These are phyloP conservation scores for Sanguinoderma infundibulare DNA, from an alignment of 1,284 basidiomycete genomes.

Conservation along the genomic window DNA sequence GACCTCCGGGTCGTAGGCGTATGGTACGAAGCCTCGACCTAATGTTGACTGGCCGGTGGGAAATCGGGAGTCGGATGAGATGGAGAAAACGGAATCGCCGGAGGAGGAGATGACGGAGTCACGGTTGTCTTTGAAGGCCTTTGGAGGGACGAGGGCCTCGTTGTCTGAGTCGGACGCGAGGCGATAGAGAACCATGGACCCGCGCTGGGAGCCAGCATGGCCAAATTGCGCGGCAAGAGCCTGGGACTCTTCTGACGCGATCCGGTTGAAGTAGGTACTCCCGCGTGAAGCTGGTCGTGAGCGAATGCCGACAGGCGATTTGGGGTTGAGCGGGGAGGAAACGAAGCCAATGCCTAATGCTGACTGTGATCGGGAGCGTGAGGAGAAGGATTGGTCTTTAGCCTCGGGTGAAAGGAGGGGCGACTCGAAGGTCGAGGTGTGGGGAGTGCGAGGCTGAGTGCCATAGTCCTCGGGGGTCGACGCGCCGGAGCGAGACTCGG, in stretches of 20 bases:
- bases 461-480: constrained; percentile 30
- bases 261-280: constrained; percentile 29
- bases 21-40: constrained; percentile 59
- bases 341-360: constrained; percentile 40
- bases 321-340: constrained; percentile 55
- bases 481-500: constrained; percentile 27
- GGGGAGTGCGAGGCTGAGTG: constrained; percentile 31
- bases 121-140: constrained; percentile 33
- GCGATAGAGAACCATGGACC: constrained; percentile 73
- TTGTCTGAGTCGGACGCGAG: constrained; percentile 49
- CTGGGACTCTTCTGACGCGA: constrained; percentile 50
- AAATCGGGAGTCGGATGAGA: constrained; percentile 67
- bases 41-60: constrained; percentile 46
- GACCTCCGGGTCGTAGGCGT: constrained; percentile 65
- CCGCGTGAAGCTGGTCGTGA: constrained; percentile 33
- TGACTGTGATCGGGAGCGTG: constrained; percentile 35
- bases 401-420: constrained; percentile 33
- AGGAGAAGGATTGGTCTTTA: constrained; percentile 24
- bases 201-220: constrained; percentile 38
- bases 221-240: constrained; percentile 39
- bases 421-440: constrained; percentile 33
- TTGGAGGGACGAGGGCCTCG: constrained; percentile 37
- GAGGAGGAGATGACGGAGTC: constrained; percentile 48
- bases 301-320: constrained; percentile 32
- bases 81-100: constrained; percentile 54